Evolutionary conservation across 2,329 filamentous ascomycete species (phyloP), one percentile per base, ranked within the genome.

Genomic region (Paradendryphiella salina): DNA sequence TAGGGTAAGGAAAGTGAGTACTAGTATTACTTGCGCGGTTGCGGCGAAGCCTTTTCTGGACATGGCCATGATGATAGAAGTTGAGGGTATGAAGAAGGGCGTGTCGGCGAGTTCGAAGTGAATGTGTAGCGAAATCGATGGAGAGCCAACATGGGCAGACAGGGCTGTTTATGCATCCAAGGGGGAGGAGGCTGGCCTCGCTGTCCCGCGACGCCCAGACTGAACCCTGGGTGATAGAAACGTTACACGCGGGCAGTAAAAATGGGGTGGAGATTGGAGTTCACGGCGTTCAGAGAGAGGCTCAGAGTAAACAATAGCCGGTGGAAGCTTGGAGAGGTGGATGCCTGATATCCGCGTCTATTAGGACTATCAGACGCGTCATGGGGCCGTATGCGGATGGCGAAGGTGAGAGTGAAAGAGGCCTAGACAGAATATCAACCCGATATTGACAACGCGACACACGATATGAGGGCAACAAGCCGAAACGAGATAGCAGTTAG

Each of bases 251-350:
- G 29, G 23, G 13, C 20, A 28, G 4, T 23, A 48, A 50, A 51
- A 51, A 39, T 42, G 44, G 46, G 48, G 9, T 32, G 11, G 21
- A 20, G 43, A 45, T 32, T 44, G 34, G 38, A 37, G 53, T 47
- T 50, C 14, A 50, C 50, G 38, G 46, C 43, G 34, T 40, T 34
- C 33, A 46, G 53, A 52, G 49, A 46, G 41, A 23, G 45, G 1
- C 33, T 43, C 38, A 56, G 43, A 56, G 34, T 46, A 52, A 39
- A 38, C n/a, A 15, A 44, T 13, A 50, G 36, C 33, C 46, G 45
- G 10, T 46, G 37, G 46, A 34, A 50, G 7, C 28, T 31, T 13
- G 14, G 45, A 26, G 23, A 50, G 45, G 26, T 10, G 26, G 42
- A 8, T 52, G 49, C 50, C 53, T 53, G 5, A 26, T 8, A 31